Evolutionary conservation across 805 yeast species (phyloP), one percentile per base, ranked within the genome.

Genomic region (Teunomyces kruisii): DNA sequence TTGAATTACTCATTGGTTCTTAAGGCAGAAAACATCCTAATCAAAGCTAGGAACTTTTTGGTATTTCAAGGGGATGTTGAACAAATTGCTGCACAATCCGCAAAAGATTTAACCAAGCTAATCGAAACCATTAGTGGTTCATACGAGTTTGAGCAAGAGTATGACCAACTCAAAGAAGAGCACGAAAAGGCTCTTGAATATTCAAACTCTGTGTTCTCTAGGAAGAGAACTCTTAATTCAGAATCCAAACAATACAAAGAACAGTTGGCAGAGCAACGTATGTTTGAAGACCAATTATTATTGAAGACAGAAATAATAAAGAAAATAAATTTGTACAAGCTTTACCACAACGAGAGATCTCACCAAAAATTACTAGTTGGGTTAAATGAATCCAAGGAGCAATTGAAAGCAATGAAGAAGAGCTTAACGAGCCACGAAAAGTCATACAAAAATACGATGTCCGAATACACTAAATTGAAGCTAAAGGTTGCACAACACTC

Each of bases 1-100:
- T 62, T 72, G 31, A 84, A 83, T 47, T 94, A 94, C 57, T 58
- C 84, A 0, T 72, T 73, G 40, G 73, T 83, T 1, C 74, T 94
- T 57, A 87, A 85, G 53, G 70, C 72, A 6, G 95, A 92, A 58
- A 88, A 88, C 56, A 89, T 92, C 44, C 68, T 91, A 48, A 86
- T 90, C 52, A 88, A 86, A 59, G 97, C 97, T 1, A 78, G 88
- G 59, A 94, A 94, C 62, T 92, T 92, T 57, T 68, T 94, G 48
- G 98, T 94, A 6, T 90, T 92, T 60, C 99, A 94, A 70, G 98
- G 99, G 48, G 98, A 92, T 60, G 96, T 94, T 41, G 98, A 92
- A 62, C 86, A 83, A 54, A 83, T 94, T 32, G 98, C 98, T 0
- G 77, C 96, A 0, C 96, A 91, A 61, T 81, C 92, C 0, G 81